Evolutionary conservation across 139 green algal genomes (phyloP), one percentile per base, ranked within the genome.

Genomic region (Mychonastes homosphaera): DNA sequence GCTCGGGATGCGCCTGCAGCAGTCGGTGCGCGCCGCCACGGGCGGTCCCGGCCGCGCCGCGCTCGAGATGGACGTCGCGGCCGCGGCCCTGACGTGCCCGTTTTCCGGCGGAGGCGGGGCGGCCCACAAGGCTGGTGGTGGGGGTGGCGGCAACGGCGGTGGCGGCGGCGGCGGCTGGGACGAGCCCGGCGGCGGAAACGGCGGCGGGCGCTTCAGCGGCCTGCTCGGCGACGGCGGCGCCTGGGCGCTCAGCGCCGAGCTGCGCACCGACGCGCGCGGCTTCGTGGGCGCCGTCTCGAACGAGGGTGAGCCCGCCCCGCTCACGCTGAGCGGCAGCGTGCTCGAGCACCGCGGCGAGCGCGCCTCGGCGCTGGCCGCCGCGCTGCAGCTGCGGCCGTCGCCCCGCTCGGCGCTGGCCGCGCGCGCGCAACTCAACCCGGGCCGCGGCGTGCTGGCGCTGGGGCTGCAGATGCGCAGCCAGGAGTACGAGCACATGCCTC

Each of bases 281-380:
- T 29, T 67, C 15, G 26, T 67, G 12, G 24, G 50, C 28, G 47
- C 36, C 29, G 48, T 39, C 7, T n/a, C 60, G 2, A n/a, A n/a
- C n/a, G n/a, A n/a, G n/a, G n/a, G n/a, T n/a, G n/a, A n/a, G n/a
- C n/a, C n/a, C n/a, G n/a, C n/a, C n/a, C 60, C 60, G 16, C 50
- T 67, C 10, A 61, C 38, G 38, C n/a, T 67, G 6, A 54, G 35
- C 24, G 60, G 60, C 50, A 67, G 60, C 40, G 49, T 58, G n/a
- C 32, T 67, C 28, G 50, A 35, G 1, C 48, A 59, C 48, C 6
- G 49, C 2, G 8, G 18, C 1, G 59, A 59, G 18, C 33, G 26
- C 2, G 34, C 58, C 36, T 48, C 28, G 1, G 47, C 48, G 19
- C 26, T 66, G 9, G 58, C 48, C 28, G 48, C 48, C 32, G 59